Evolutionary conservation across 106 monocot species (phyloP).

Genomic region (Iris macrosiphon): DNA sequence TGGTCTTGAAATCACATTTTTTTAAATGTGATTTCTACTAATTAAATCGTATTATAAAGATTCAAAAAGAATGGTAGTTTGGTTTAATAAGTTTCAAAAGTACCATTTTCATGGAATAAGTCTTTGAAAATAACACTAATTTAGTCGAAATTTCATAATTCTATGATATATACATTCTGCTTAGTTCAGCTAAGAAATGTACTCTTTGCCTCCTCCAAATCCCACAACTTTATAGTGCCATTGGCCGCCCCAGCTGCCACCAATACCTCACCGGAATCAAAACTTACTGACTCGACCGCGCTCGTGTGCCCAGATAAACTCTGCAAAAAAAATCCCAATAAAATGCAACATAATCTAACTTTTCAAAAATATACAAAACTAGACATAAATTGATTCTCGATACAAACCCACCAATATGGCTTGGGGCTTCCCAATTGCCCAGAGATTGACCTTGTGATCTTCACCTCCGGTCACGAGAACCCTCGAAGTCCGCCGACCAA

Average conservation of each 20-base stretch:
- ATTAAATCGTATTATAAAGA: too few species aligned
- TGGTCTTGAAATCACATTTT: too few species aligned
- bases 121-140: too few species aligned
- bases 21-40: too few species aligned
- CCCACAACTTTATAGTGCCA: slow-evolving; percentile 93
- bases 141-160: too few species aligned
- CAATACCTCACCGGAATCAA: slow-evolving; percentile 85
- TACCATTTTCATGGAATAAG: too few species aligned
- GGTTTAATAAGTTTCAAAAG: too few species aligned
- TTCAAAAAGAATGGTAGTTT: too few species aligned
- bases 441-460: slow-evolving; percentile 96
- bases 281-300: slow-evolving; percentile 84
- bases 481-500: slow-evolving; percentile 87
- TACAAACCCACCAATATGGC: slow-evolving; percentile 81
- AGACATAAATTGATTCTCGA: too few species aligned
- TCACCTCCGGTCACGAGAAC: slow-evolving; percentile 97
- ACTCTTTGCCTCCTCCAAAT: slow-evolving; percentile 97
- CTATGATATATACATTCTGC: slow-evolving; percentile 1
- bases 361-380: too few species aligned
- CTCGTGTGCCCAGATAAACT: slow-evolving; percentile 86
- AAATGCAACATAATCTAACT: too few species aligned
- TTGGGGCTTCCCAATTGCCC: slow-evolving; percentile 95
- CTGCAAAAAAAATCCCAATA: too few species aligned
- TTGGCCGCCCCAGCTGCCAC: slow-evolving; percentile 96
- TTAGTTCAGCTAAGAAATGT: slow-evolving; percentile 10